Percentiles rank a stretch among this genome's conserved stretches.
phyloP scores from a whole-genome alignment of 2,329 filamentous ascomycete species.

The Aureobasidium uvarum region DNA sequence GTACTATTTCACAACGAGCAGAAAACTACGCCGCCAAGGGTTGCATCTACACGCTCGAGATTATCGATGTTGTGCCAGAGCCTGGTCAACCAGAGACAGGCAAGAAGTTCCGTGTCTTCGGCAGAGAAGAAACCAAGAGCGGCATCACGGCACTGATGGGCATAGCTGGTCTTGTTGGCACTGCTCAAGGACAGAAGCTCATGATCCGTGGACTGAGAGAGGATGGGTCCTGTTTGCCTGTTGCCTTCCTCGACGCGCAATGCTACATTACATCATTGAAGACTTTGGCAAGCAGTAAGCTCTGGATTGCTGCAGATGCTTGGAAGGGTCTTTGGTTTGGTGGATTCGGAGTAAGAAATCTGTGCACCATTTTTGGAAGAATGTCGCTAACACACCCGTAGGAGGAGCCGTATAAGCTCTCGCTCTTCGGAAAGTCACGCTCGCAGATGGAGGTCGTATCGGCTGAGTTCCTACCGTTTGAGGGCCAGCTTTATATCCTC shows the following conservation, averaged over 20 bases:
- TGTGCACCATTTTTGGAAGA: neutral
- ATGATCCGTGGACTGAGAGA: slow-evolving; percentile 97
- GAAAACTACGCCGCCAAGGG: slow-evolving; percentile 88
- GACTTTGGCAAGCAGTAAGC: slow-evolving; percentile 75
- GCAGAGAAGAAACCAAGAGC: slow-evolving; percentile 87
- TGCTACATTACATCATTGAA: slow-evolving; percentile 87
- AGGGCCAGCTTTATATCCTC: slow-evolving; percentile 76
- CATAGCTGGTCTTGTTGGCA: slow-evolving; percentile 82
- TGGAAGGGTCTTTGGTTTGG: slow-evolving; percentile 95
- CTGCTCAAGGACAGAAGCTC: slow-evolving; percentile 92
- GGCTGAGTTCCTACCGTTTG: slow-evolving; percentile 85
- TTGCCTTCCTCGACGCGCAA: slow-evolving; percentile 97
- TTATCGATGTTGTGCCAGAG: slow-evolving; percentile 88
- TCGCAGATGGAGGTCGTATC: slow-evolving; percentile 74
- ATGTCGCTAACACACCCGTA: slow-evolving; percentile 32
- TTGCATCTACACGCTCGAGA: slow-evolving; percentile 83
- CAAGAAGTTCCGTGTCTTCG: slow-evolving; percentile 78
- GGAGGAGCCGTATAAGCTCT: slow-evolving; percentile 95
- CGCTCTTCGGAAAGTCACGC: slow-evolving; percentile 83
- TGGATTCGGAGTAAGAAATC: slow-evolving; percentile 68
- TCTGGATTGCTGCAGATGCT: slow-evolving; percentile 85
- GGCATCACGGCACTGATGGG: slow-evolving; percentile 83
- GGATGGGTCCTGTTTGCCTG: slow-evolving; percentile 85
- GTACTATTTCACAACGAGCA: slow-evolving; percentile 80
- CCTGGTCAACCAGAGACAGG: slow-evolving; percentile 82